Evolutionary conservation across 192 early-diverging fungal genomes (phyloP), one percentile per base, ranked within the genome.

Genomic region (Coemansia umbellata): DNA sequence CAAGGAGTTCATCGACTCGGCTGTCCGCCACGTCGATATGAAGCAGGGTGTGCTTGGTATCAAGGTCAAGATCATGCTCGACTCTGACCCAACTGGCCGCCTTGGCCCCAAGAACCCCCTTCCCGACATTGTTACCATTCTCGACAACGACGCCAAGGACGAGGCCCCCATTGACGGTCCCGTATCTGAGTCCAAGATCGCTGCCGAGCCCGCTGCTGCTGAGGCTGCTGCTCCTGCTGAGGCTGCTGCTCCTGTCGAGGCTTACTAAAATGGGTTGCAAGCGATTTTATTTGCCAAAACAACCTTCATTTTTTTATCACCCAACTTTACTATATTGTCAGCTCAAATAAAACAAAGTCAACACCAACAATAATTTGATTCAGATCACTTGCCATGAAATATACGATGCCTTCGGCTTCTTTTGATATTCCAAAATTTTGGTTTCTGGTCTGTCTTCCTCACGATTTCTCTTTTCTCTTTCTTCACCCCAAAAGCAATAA

Each of bases 11-110:
- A 94, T 98, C 72, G 93, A 96, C 85, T 81, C 83, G 43, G 94
- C 96, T 47, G 89, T 93, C 58, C 91, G 96, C 65, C 93, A 95
- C 90, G 96, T 98, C 56, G 82, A 95, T 58, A 86, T 98, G 75
- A 87, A 93, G 70, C 96, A 98, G 81, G 96, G 96, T 84, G 94
- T 98, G 50, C 80, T 98, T 48, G 96, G 96, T 81, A 90, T 98
- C 85, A 94, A 95, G 87, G 96, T 98, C 79, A 98, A 98, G 91
- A 98, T 98, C 69, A 98, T 98, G 95, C 84, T 91, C 59, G 90
- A 90, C 51, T 85, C 78, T 69, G 96, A 98, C 79, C 92, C 91
- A 44, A 88, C 83, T 60, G 96, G 96, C 68, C 91, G 86, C 69
- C 64, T 81, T 55, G 96, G 96, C 57, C 93, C 93, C 80, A 95